A percentile compares a stretch with the other conserved stretches of the same genome.
phyloP scores from a whole-genome alignment of 176 grass and related monocot species.

The Poa annua region DNA sequence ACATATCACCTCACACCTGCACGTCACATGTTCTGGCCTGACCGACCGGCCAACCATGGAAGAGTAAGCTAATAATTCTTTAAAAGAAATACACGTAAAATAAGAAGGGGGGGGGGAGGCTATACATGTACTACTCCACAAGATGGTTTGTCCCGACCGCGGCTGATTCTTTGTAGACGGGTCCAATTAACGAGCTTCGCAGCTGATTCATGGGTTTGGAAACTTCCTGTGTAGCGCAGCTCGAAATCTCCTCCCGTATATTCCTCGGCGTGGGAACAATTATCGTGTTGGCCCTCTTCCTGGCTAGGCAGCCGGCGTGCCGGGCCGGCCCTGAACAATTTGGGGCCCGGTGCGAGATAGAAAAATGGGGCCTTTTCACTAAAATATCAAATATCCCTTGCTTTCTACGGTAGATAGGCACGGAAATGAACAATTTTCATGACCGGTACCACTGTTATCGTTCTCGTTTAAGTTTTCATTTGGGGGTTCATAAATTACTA shows the following conservation, averaged over 20 bases:
- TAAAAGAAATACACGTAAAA: not conserved
- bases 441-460: too few relatives aligned
- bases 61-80: not conserved
- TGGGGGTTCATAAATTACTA: too few relatives aligned
- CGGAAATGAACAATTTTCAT: too few relatives aligned
- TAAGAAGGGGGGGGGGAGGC: not conserved
- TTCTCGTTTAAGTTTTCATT: too few relatives aligned
- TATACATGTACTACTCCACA: too few relatives aligned
- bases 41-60: not conserved
- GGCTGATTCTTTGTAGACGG: not conserved
- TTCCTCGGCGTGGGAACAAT: not conserved
- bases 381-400: too few relatives aligned
- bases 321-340: too few relatives aligned
- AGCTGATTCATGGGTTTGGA: not conserved
- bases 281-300: conserved; percentile 1
- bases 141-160: not conserved
- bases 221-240: not conserved
- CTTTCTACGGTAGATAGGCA: too few relatives aligned
- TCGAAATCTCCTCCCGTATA: not conserved
- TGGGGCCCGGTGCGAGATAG: too few relatives aligned
- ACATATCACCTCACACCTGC: not conserved
- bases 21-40: not conserved
- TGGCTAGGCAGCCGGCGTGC: conserved; percentile 2
- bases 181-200: not conserved
- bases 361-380: too few relatives aligned